These are phyloP conservation scores for Agastache rugosa DNA, from an alignment of 257 asterid genomes.

Conservation along the genomic window DNA sequence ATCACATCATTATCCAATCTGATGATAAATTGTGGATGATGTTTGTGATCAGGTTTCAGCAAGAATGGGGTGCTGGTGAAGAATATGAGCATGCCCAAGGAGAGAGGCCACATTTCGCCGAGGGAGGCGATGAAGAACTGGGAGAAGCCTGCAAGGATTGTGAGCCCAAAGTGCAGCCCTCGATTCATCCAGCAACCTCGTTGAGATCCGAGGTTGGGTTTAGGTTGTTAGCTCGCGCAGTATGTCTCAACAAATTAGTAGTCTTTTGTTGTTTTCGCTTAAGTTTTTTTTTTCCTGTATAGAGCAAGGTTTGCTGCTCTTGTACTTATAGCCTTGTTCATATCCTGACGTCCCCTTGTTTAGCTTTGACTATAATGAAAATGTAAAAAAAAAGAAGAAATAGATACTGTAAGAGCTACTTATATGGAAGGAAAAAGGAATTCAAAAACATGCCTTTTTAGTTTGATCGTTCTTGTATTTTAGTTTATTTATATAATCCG, in stretches of 20 bases:
- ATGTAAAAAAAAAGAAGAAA: slow-evolving; percentile 26
- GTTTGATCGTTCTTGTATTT: background rate
- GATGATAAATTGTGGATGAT: background rate
- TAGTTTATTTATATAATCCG: too few species aligned
- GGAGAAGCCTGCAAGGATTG: slow-evolving; percentile 81
- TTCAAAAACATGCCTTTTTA: background rate
- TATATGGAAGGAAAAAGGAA: background rate
- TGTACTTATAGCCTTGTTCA: slow-evolving; percentile 71
- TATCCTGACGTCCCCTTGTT: slow-evolving; percentile 50
- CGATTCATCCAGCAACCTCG: slow-evolving; percentile 98
- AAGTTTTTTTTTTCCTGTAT: slow-evolving; percentile 53
- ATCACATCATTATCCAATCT: background rate
- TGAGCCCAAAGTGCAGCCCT: slow-evolving; percentile 76
- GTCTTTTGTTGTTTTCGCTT: slow-evolving; percentile 36
- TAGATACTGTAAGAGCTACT: slow-evolving; percentile 31
- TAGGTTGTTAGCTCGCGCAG: slow-evolving; percentile 43
- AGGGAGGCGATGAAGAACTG: slow-evolving; percentile 50
- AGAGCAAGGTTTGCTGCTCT: slow-evolving; percentile 66
- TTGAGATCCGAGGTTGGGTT: slow-evolving; percentile 34
- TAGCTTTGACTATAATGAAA: slow-evolving; percentile 38
- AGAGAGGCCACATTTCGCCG: slow-evolving; percentile 46
- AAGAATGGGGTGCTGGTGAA: slow-evolving; percentile 57
- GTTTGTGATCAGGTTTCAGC: slow-evolving; percentile 44
- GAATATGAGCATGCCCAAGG: slow-evolving; percentile 51
- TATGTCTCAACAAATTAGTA: slow-evolving; percentile 29